Evolutionary conservation across 306 rosid genomes (phyloP).

Genomic region (Clitoria ternatea): DNA sequence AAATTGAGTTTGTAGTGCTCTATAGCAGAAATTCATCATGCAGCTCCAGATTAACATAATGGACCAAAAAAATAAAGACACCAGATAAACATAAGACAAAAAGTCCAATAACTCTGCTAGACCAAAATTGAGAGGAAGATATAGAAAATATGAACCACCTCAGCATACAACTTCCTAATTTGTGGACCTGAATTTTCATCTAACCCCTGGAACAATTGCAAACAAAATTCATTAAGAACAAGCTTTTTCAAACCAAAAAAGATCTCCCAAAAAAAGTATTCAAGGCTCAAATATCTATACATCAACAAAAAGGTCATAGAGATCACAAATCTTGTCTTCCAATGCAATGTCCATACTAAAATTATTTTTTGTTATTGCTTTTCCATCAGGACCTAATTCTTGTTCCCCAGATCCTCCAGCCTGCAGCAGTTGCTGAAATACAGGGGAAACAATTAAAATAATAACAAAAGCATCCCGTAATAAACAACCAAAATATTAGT

Average conservation of each 20-base stretch:
- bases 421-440: conserved; percentile 54
- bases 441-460: conserved; percentile 32
- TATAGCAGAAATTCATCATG: neutral
- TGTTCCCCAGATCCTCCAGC: conserved; percentile 59
- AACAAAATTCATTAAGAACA: conserved; percentile 26
- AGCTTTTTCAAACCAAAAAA: conserved; percentile 8
- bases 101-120: conserved; percentile 9
- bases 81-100: neutral
- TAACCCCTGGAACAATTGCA: conserved; percentile 68
- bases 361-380: conserved; percentile 47
- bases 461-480: conserved; percentile 20
- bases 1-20: neutral
- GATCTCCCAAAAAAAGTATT: conserved; percentile 1
- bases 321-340: conserved; percentile 98
- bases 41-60: neutral
- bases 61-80: conserved; percentile 3
- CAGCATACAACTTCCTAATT: conserved; percentile 74
- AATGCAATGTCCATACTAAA: conserved; percentile 68
- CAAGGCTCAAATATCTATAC: conserved; percentile 42
- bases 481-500: neutral
- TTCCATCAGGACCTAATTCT: conserved; percentile 62
- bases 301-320: conserved; percentile 95
- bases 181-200: conserved; percentile 88
- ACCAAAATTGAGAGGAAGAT: neutral
- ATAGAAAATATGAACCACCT: conserved; percentile 46